Evolutionary conservation across 805 yeast genomes (phyloP), one percentile per base, ranked within the genome.

Genomic region (Nakazawaea wyomingensis): DNA sequence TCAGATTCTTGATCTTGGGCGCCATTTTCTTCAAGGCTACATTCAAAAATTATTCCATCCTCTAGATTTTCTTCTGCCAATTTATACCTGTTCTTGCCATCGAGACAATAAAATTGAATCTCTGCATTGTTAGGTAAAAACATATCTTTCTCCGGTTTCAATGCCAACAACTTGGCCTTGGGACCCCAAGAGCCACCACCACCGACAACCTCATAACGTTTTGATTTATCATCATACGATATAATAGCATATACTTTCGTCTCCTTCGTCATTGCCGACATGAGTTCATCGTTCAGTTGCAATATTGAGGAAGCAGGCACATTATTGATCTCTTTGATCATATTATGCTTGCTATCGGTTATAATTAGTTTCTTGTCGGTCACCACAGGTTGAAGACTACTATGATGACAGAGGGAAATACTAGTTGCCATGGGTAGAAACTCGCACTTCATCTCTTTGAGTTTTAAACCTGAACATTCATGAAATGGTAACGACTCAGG

Each of bases 271-370:
- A 59, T 65, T 4, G 66, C 40, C 13, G 52, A 48, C 69, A 65
- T 66, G 38, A 75, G 61, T 36, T 51, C 47, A 8, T 55, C 53
- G 51, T 72, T 74, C 4, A 61, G 59, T 48, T 78, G 82, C 41
- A 83, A 60, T 47, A 59, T 75, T 27, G 68, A 66, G 0, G 88
- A 72, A 0, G 89, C 87, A 0, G 86, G 70, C 41, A 60, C 53
- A 20, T 62, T 60, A 52, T 83, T 72, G 46, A 83, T 70, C 5
- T 68, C 51, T 55, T 80, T 79, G 48, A 82, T 64, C 57, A 83
- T 65, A 55, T 83, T 83, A 8, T 80, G 83, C 4, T 69, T 66
- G 44, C 67, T 66, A 3, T 64, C 57, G 0, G 86, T 77, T 41
- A 82, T 65, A 4, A 52, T 46, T 40, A 77, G 62, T 24, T 55